Percentiles rank a stretch among this genome's conserved stretches.
Conservation (phyloP, 805 yeast genomes). For the Nematodospora valgi region DNA sequence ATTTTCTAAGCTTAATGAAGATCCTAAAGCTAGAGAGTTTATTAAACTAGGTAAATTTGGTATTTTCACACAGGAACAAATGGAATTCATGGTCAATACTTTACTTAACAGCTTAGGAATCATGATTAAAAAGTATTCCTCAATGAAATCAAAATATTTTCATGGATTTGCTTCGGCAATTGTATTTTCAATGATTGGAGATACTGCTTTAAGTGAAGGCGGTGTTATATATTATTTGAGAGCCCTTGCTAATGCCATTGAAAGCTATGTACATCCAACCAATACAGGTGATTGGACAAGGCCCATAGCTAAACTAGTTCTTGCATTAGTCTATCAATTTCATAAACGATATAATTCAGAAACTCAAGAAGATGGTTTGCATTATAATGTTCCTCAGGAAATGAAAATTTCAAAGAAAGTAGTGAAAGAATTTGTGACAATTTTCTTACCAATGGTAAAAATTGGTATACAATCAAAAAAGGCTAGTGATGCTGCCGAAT, state of each 20-base stretch:
- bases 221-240: constrained; percentile 53
- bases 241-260: constrained; percentile 62
- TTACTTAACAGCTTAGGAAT: constrained; percentile 45
- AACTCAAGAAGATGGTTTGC: constrained; percentile 27
- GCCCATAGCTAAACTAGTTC: constrained; percentile 62
- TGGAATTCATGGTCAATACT: constrained; percentile 56
- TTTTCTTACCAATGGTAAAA: constrained; percentile 53
- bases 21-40: constrained; percentile 11
- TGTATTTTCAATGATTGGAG: constrained; percentile 60
- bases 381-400: constrained; percentile 22
- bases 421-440: constrained; percentile 43
- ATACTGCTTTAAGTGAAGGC: constrained; percentile 31
- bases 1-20: constrained; percentile 27
- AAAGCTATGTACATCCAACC: constrained; percentile 88
- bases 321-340: constrained; percentile 54
- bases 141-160: constrained; percentile 37
- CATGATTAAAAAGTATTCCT: constrained; percentile 45
- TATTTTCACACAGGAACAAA: constrained; percentile 59
- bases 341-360: constrained; percentile 58
- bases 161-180: constrained; percentile 46
- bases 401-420: constrained; percentile 32
- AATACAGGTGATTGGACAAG: constrained; percentile 87
- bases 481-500: constrained; percentile 50
- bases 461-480: constrained; percentile 80
- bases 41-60: constrained; percentile 53